A percentile compares a stretch with the other conserved stretches of the same genome.
Evolutionary conservation across 768 basidiomycete species (phyloP).

Genomic region (Rickenella mellea): DNA sequence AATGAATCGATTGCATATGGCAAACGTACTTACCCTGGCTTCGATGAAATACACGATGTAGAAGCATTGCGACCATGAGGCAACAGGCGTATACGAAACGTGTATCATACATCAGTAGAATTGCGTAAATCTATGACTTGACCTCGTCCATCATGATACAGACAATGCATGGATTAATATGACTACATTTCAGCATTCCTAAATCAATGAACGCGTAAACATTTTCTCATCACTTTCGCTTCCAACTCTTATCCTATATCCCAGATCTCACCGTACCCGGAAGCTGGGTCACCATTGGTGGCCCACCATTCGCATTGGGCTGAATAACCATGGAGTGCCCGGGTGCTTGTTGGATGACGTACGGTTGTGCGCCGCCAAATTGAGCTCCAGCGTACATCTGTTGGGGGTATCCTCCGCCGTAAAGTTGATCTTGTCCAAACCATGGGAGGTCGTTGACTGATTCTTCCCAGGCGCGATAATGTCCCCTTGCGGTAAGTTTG

Average conservation of each 20-base stretch:
- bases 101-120: too few species aligned
- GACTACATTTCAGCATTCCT: too few species aligned
- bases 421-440: constrained; percentile 1
- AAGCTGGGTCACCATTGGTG: constrained; percentile 53
- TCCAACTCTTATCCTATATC: constrained; percentile 1
- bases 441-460: constrained; percentile 18
- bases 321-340: constrained; percentile 64
- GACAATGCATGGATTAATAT: too few species aligned
- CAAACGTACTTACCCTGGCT: too few species aligned
- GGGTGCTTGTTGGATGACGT: constrained; percentile 36
- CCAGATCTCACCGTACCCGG: constrained; percentile 26
- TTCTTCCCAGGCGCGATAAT: constrained; percentile 45
- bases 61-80: too few species aligned
- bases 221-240: too few species aligned
- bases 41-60: too few species aligned
- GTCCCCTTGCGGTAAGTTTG: constrained; percentile 41
- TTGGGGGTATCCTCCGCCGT: constrained; percentile 1
- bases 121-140: too few species aligned
- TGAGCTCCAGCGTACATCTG: constrained; percentile 3
- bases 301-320: constrained; percentile 50
- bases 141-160: too few species aligned
- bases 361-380: constrained; percentile 24
- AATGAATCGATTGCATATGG: too few species aligned
- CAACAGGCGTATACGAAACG: too few species aligned
- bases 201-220: too few species aligned